phyloP scores from a whole-genome alignment of 2,329 filamentous ascomycete species.

The Falciphora oryzae region DNA sequence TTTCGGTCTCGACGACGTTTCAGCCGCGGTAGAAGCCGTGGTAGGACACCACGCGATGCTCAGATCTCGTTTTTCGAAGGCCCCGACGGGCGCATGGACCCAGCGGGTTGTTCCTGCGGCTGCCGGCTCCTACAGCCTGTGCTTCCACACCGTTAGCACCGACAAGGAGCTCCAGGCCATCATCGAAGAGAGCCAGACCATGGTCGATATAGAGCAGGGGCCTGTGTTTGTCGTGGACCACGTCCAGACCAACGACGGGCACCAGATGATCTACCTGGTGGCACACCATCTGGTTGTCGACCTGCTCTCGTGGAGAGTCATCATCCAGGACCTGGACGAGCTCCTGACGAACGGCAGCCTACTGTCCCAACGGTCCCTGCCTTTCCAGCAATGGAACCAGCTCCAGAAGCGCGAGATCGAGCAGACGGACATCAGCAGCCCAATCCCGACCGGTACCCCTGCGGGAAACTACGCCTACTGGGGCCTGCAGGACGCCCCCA shows the following conservation, averaged over 20 bases:
- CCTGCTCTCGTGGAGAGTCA: constrained; percentile 43
- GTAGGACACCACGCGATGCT: constrained; percentile 48
- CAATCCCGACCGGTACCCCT: constrained; percentile 33
- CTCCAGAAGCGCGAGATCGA: constrained; percentile 35
- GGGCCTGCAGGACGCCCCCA: constrained; percentile 36
- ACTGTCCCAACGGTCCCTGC: constrained; percentile 36
- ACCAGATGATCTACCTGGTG: constrained; percentile 42
- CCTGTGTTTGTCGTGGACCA: constrained; percentile 46
- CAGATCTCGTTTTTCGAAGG: constrained; percentile 35
- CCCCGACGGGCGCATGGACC: constrained; percentile 35
- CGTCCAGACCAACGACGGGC: constrained; percentile 37
- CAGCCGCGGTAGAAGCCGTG: constrained; percentile 41
- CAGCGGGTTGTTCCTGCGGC: constrained; percentile 37
- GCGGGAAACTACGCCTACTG: constrained; percentile 41
- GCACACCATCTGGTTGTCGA: constrained; percentile 49
- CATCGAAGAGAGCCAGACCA: constrained; percentile 34
- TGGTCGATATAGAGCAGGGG: constrained; percentile 43
- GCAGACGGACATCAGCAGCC: constrained; percentile 19
- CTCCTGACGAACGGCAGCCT: constrained; percentile 39
- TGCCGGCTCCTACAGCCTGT: constrained; percentile 37
- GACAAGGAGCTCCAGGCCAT: constrained; percentile 35
- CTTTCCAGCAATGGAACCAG: constrained; percentile 45
- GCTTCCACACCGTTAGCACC: constrained; percentile 33
- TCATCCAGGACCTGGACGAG: constrained; percentile 45
- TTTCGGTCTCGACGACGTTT: constrained; percentile 36